Evolutionary conservation across 2,329 filamentous ascomycete genomes (phyloP), one percentile per base, ranked within the genome.

Genomic region (Fusarium dlaminii): DNA sequence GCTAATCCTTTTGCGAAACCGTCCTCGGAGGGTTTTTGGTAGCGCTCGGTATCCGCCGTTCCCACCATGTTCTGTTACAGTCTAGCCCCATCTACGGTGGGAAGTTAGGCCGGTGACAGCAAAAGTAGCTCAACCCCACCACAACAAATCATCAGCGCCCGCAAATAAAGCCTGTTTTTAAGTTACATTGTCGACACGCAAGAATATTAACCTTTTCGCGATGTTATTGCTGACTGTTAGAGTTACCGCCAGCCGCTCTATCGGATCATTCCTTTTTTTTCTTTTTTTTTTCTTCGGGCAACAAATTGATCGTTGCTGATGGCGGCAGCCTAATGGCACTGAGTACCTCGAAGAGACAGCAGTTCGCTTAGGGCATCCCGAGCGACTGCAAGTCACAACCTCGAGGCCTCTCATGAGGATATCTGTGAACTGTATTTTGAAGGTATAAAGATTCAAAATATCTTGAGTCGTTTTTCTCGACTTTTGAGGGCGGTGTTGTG

Each of bases 271-370:
- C 11, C 12, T 4, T 12, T 20, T 20, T 5, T 12, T 37, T 20
- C 11, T 20, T 4, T 12, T 20, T 20, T 5, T 12, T 20, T 37
- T 37, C 6, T 7, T 39, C 7, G 13, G 2, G 37, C n/a, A 40
- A 22, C 1, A 4, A 17, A 40, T 40, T 22, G 8, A 15, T 15
- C 3, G 13, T 8, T 42, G 0, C 22, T 42, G 14, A 6, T n/a
- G 13, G 3, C 13, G 39, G 5, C 5, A 40, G 22, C 6, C 7
- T 15, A n/a, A n/a, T n/a, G 1, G 1, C 14, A 42, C 8, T 6
- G 37, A 39, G 3, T 39, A 13, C n/a, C 20, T 22, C 10, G 20
- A 13, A 22, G 13, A 42, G 13, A 5, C 3, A 42, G 14, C 8
- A 15, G 14, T n/a, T 8, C 8, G 5, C 2, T 15, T 4, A 6